Evolutionary conservation across 345 rosid genomes (phyloP).

Genomic region (Gossypioides kirkii): DNA sequence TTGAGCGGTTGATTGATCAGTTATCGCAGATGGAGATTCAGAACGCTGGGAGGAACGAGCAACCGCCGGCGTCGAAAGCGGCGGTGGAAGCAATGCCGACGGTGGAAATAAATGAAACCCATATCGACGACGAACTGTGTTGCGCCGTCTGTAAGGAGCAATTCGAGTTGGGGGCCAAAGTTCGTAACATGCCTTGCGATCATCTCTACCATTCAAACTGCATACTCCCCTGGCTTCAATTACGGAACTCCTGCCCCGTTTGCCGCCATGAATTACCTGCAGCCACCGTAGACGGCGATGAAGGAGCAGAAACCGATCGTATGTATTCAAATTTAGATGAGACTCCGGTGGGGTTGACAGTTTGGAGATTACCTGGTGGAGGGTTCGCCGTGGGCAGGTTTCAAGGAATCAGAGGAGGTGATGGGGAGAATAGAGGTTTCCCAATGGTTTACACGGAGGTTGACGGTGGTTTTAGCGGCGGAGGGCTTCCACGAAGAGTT

Average conservation of each 20-base stretch:
- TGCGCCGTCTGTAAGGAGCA: conserved; percentile 92
- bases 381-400: conserved; percentile 95
- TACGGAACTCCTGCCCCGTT: conserved; percentile 86
- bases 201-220: conserved; percentile 88
- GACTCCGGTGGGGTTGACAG: conserved; percentile 65
- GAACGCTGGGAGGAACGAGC: conserved; percentile 45
- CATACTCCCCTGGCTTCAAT: conserved; percentile 84
- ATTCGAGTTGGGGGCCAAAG: conserved; percentile 58
- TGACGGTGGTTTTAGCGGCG: conserved; percentile 72
- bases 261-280: conserved; percentile 84
- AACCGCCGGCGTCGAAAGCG: conserved; percentile 80
- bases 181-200: conserved; percentile 92
- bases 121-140: conserved; percentile 47
- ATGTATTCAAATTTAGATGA: conserved; percentile 26
- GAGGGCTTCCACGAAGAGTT: conserved; percentile 68
- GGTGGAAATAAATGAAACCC: conserved; percentile 38
- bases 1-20: conserved; percentile 75
- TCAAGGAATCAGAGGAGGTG: conserved; percentile 62
- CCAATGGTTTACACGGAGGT: conserved; percentile 90
- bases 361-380: conserved; percentile 93
- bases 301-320: background rate
- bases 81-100: conserved; percentile 81
- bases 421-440: conserved; percentile 59
- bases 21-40: conserved; percentile 72
- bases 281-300: conserved; percentile 13